These are phyloP conservation scores for Sclerotinia glacialis DNA, from an alignment of 2,329 filamentous ascomycete species.

Conservation along the genomic window DNA sequence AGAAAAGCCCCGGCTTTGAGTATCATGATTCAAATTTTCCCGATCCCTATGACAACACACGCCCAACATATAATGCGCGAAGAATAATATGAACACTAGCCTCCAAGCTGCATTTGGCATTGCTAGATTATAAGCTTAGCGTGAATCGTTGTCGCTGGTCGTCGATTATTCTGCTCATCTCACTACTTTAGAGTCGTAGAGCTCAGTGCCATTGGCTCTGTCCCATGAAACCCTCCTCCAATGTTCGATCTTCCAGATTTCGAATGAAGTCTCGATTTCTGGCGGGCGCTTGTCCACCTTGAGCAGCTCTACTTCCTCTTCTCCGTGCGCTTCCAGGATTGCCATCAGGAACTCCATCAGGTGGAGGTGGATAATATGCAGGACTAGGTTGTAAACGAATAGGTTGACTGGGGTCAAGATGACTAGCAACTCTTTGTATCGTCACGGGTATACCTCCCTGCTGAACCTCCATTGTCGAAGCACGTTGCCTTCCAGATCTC, in stretches of 20 bases:
- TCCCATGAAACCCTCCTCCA: constrained; percentile 87
- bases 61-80: constrained; percentile 10
- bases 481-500: constrained; percentile 77
- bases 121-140: constrained; percentile 7
- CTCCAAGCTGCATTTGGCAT: constrained; percentile 5
- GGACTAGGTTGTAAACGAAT: constrained; percentile 94
- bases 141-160: constrained; percentile 4
- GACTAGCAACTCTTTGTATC: constrained; percentile 91
- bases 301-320: constrained; percentile 70
- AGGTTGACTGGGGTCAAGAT: constrained; percentile 89
- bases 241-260: constrained; percentile 86
- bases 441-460: constrained; percentile 88
- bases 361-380: constrained; percentile 92
- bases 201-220: constrained; percentile 66
- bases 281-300: constrained; percentile 51
- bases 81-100: constrained; percentile 22
- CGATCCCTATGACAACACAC: constrained; percentile 18
- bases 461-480: constrained; percentile 94
- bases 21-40: constrained; percentile 23
- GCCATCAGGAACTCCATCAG: constrained; percentile 73
- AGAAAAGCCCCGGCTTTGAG: constrained; percentile 20
- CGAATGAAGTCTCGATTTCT: constrained; percentile 87
- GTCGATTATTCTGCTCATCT: constrained; percentile 10
- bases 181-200: neutral
- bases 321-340: constrained; percentile 60